Evolutionary conservation across 2,329 filamentous ascomycete species (phyloP), one percentile per base, ranked within the genome.

Genomic region (Capronia americana): DNA sequence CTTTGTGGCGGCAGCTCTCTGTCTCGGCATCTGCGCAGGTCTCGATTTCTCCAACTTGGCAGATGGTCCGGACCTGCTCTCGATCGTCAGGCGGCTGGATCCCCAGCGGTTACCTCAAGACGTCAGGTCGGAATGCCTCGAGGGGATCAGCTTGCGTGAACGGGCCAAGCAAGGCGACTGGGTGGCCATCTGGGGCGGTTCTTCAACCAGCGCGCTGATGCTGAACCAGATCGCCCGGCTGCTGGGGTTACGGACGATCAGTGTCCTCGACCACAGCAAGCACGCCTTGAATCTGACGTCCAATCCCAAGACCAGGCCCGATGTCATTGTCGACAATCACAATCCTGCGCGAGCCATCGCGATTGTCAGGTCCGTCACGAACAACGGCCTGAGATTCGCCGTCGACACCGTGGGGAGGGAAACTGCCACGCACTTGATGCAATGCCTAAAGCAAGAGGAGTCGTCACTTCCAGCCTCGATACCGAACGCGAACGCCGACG

Each of bases 161-260:
- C 79, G 87, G 8, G 84, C 87, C 0, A 79, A 80, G 50, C 71
- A 77, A 0, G 89, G 88, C 0, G 90, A 93, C 66, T 92, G 89
- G 86, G 78, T 93, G 46, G 87, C 86, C 1, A 86, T 93, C 55
- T 93, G 90, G 90, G 90, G 90, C 64, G 90, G 87, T 82, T 92
- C 89, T 1, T 90, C 89, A 0, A 91, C 88, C 0, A 91, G 88
- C 0, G 90, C 89, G 0, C 85, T 88, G 69, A 80, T 91, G 6
- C 82, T 86, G 0, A 82, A 89, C 3, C 90, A 93, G 72, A 82
- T 93, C 1, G 90, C 90, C 0, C 87, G 88, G 48, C 79, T 91
- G 0, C 86, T 84, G 0, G 89, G 90, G 0, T 77, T 93, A 0
- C 85, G 82, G 30, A 88, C 91, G 1, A 85, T 90, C 28, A 84